phyloP scores from a whole-genome alignment of 1,139 yeast genomes.

The Geotrichum carabidarum region DNA sequence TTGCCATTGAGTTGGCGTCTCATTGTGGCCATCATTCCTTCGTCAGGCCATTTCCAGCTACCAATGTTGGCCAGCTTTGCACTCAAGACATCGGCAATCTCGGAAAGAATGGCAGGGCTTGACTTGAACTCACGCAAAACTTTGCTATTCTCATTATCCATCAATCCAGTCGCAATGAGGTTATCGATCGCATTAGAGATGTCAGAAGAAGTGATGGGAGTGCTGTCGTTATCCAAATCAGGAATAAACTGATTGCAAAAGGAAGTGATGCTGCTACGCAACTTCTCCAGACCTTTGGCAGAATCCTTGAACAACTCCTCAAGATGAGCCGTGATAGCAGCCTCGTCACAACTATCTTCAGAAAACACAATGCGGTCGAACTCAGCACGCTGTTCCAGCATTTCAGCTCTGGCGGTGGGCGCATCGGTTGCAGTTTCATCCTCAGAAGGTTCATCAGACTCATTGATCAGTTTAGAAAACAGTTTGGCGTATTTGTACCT shows the following conservation, averaged over 20 bases:
- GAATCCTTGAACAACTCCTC: slow-evolving; percentile 16
- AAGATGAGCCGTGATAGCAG: slow-evolving; percentile 17
- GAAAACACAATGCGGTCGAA: slow-evolving; percentile 22
- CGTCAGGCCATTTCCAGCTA: slow-evolving; percentile 23
- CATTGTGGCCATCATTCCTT: slow-evolving; percentile 16
- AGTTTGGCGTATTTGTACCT: slow-evolving; percentile 21
- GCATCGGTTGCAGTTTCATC: neutral
- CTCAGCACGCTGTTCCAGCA: slow-evolving; percentile 18
- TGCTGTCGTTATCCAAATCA: neutral
- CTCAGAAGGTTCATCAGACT: slow-evolving; percentile 16
- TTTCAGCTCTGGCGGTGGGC: slow-evolving; percentile 2
- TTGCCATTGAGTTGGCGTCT: slow-evolving; percentile 23
- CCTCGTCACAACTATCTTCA: slow-evolving; percentile 9
- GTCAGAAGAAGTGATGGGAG: neutral
- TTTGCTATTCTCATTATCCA: slow-evolving; percentile 14
- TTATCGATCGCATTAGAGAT: slow-evolving; percentile 1
- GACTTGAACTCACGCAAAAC: slow-evolving; percentile 17
- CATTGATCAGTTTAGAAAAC: slow-evolving; percentile 21
- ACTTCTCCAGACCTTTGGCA: slow-evolving; percentile 7
- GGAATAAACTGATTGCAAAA: slow-evolving; percentile 9
- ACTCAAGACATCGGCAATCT: slow-evolving; percentile 22
- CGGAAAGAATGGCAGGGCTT: slow-evolving; percentile 17
- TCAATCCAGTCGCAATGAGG: slow-evolving; percentile 13
- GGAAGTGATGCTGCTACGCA: slow-evolving; percentile 12
- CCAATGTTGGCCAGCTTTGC: slow-evolving; percentile 20